A percentile compares a stretch with the other conserved stretches of the same genome.
Conservation (phyloP, 2,329 filamentous ascomycete species). For the Aspergillus sp. region DNA sequence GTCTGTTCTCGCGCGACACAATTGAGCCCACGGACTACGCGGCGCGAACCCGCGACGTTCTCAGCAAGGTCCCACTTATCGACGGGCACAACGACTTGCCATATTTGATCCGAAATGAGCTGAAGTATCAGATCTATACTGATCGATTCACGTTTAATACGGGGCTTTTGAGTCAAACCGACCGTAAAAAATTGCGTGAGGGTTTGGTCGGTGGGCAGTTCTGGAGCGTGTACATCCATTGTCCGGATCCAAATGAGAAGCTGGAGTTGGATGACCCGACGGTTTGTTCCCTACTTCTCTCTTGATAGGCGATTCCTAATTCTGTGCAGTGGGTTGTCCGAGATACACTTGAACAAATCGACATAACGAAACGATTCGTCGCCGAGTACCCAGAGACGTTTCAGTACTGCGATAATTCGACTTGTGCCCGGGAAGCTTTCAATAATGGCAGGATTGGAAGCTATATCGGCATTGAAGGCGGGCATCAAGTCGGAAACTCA, state of each 20-base stretch:
- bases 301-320: neutral
- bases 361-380: neutral
- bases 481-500: conserved; percentile 21
- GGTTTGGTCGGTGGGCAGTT: conserved; percentile 8
- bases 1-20: neutral
- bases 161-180: neutral
- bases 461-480: conserved; percentile 9
- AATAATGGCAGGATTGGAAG: conserved; percentile 5
- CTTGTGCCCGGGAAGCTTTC: neutral
- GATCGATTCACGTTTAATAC: conserved; percentile 3
- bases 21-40: neutral
- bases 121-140: conserved; percentile 6
- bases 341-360: conserved; percentile 11
- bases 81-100: conserved; percentile 13
- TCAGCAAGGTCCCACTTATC: neutral
- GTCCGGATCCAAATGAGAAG: neutral
- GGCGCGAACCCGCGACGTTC: neutral
- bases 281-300: neutral
- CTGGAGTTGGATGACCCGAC: neutral
- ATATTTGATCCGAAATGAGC: neutral
- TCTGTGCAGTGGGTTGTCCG: conserved; percentile 1
- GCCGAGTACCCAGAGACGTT: neutral
- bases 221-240: neutral
- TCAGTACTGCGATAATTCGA: neutral
- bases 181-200: neutral